phyloP scores from a whole-genome alignment of 2,329 filamentous ascomycete species.

The Neocucurbitaria cava region DNA sequence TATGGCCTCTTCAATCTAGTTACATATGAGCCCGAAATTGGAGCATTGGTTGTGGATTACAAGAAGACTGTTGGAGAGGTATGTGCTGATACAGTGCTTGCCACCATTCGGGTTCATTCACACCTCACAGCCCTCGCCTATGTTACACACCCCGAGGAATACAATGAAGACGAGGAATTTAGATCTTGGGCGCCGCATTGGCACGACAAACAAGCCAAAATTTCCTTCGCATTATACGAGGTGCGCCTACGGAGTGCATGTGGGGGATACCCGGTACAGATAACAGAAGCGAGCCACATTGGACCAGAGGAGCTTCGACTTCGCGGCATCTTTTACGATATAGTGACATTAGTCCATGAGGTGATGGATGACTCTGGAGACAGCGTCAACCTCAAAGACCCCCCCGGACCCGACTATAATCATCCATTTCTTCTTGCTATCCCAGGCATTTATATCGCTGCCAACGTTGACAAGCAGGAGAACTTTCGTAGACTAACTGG shows the following conservation, averaged over 20 bases:
- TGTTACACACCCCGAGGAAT: background rate
- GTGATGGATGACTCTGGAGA: background rate
- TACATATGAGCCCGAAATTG: background rate
- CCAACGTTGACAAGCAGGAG: background rate
- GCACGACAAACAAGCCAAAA: background rate
- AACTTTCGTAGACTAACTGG: background rate
- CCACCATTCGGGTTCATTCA: background rate
- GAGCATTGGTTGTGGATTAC: conserved; percentile 3
- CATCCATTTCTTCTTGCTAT: background rate
- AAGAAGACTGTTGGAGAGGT: background rate
- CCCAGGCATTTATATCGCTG: background rate
- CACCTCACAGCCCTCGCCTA: background rate
- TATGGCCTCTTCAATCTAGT: conserved; percentile 9
- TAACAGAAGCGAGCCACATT: background rate
- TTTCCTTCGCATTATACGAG: background rate
- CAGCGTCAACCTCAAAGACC: too few species aligned
- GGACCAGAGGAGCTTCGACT: background rate
- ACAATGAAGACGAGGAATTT: background rate
- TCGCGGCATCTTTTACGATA: background rate
- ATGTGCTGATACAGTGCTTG: background rate
- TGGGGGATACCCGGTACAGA: background rate
- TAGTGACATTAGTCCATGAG: background rate
- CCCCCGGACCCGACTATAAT: background rate
- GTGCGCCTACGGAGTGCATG: background rate
- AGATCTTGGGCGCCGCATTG: conserved; percentile 3